phyloP scores from a whole-genome alignment of 768 basidiomycete genomes.

The Russula brevipes region DNA sequence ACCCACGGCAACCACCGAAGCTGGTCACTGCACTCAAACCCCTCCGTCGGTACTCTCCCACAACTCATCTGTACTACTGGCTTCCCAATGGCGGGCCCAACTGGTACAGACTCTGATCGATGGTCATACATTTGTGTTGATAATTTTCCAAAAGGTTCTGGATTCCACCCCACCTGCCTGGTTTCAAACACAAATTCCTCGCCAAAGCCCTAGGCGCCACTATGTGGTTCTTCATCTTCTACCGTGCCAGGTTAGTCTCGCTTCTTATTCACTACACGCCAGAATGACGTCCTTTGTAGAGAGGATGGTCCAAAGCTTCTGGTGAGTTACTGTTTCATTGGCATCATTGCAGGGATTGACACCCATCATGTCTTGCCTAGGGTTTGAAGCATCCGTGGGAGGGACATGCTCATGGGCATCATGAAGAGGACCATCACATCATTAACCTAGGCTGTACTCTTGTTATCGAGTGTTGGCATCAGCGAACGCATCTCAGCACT shows the following conservation, averaged over 20 bases:
- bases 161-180: slow-evolving; percentile 88
- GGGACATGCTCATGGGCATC: slow-evolving; percentile 45
- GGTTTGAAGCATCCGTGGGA: slow-evolving; percentile 56
- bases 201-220: slow-evolving; percentile 83
- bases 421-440: slow-evolving; percentile 38
- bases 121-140: neutral
- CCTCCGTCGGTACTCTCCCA: neutral
- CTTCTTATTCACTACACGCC: neutral
- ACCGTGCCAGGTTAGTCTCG: slow-evolving; percentile 74
- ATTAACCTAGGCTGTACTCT: slow-evolving; percentile 29
- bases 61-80: neutral
- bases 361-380: slow-evolving; percentile 23
- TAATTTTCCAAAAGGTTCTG: slow-evolving; percentile 45
- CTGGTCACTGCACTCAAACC: neutral
- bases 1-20: slow-evolving; percentile 13
- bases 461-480: neutral
- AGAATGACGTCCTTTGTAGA: slow-evolving; percentile 23
- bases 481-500: neutral
- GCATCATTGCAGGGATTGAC: neutral
- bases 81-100: slow-evolving; percentile 18
- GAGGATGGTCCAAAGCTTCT: slow-evolving; percentile 37
- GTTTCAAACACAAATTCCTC: slow-evolving; percentile 68
- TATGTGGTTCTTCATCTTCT: slow-evolving; percentile 99
- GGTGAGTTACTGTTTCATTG: slow-evolving; percentile 25
- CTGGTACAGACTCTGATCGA: slow-evolving; percentile 9